Conservation (phyloP, 192 early-diverging fungal genomes). For the Coemansia nantahalensis region DNA sequence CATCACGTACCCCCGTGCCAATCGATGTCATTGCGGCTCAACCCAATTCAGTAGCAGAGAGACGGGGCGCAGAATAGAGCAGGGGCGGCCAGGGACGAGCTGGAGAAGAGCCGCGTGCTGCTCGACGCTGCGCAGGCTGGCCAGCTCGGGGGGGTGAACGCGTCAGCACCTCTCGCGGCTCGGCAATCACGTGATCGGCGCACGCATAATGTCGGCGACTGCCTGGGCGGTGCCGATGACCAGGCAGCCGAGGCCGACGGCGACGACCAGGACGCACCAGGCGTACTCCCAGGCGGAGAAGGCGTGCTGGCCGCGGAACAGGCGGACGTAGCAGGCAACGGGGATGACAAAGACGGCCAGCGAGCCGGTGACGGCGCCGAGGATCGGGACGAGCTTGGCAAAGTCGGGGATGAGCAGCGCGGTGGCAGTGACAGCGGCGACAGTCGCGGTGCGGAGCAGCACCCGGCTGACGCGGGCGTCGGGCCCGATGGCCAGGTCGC, state of each 20-base stretch:
- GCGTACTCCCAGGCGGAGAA: constrained; percentile 29
- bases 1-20: constrained; percentile 79
- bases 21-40: constrained; percentile 73
- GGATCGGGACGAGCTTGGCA: constrained; percentile 71
- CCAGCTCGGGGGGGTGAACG: no score
- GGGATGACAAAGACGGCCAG: constrained; percentile 83
- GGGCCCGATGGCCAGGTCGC: constrained; percentile 56
- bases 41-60: neutral
- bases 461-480: constrained; percentile 37
- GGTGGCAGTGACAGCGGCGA: constrained; percentile 57
- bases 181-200: no score
- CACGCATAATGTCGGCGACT: constrained; percentile 16
- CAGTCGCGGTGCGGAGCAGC: constrained; percentile 56
- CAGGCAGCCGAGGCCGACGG: constrained; percentile 37
- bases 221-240: constrained; percentile 47
- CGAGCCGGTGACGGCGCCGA: constrained; percentile 77
- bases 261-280: constrained; percentile 39
- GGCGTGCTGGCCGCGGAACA: constrained; percentile 41
- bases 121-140: neutral
- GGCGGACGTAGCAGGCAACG: constrained; percentile 67
- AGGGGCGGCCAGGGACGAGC: neutral
- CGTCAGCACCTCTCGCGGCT: neutral
- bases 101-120: no score
- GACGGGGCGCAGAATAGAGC: neutral
- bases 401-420: constrained; percentile 76